A percentile compares a stretch with the other conserved stretches of the same genome.
Evolutionary conservation across 2,329 filamentous ascomycete genomes (phyloP).

Genomic region (Biscogniauxia sp.): DNA sequence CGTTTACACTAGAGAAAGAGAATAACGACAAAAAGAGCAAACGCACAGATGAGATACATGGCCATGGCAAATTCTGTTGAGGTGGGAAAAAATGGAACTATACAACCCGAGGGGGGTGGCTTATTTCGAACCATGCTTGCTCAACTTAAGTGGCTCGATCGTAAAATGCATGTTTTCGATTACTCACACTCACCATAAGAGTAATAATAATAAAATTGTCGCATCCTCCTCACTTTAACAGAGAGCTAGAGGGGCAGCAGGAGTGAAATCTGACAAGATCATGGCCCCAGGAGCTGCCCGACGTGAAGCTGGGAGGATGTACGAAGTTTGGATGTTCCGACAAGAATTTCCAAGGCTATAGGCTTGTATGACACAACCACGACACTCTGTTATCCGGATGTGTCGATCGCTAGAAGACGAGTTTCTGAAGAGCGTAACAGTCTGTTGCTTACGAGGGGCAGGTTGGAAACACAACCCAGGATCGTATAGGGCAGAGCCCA

Average conservation of each 20-base stretch:
- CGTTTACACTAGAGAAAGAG: constrained; percentile 7
- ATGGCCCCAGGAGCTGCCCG: constrained; percentile 15
- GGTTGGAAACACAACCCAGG: constrained; percentile 26
- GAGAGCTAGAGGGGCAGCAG: neutral
- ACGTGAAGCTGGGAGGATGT: constrained; percentile 11
- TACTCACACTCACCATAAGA: neutral
- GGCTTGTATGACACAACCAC: constrained; percentile 31
- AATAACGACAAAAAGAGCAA: constrained; percentile 8
- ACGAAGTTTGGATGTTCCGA: constrained; percentile 8
- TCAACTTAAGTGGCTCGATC: neutral
- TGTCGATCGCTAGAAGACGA: constrained; percentile 34
- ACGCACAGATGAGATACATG: constrained; percentile 9
- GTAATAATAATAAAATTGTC: neutral
- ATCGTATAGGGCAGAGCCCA: constrained; percentile 13
- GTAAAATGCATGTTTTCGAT: neutral
- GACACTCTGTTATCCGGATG: constrained; percentile 30
- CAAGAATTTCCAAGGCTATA: constrained; percentile 15
- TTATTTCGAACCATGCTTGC: constrained; percentile 36
- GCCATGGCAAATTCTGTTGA: neutral
- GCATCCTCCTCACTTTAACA: neutral
- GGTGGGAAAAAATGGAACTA: constrained; percentile 2
- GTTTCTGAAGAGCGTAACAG: constrained; percentile 24
- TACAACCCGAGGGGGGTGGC: constrained; percentile 34
- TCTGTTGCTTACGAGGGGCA: constrained; percentile 23
- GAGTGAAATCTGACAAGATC: constrained; percentile 2